Evolutionary conservation across 495 filamentous ascomycete genomes (phyloP).

Genomic region (Neurospora sp.): DNA sequence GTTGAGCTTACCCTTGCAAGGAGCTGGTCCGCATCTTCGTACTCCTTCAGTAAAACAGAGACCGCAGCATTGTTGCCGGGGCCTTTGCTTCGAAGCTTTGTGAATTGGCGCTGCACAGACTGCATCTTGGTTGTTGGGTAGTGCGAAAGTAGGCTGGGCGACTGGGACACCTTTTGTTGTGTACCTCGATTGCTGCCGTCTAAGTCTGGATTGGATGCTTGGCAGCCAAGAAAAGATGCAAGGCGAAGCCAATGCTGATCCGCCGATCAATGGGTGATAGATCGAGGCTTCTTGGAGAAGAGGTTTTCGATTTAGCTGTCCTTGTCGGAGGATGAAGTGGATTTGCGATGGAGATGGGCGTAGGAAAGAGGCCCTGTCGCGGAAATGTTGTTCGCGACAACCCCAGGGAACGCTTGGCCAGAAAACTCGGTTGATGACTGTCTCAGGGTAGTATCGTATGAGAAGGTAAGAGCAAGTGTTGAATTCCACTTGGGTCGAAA

Average conservation of each 20-base stretch:
- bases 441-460: neutral
- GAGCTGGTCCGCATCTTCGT: conserved; percentile 73
- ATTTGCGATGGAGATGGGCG: neutral
- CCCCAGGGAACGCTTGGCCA: neutral
- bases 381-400: neutral
- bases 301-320: neutral
- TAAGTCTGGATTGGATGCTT: neutral
- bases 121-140: conserved; percentile 49
- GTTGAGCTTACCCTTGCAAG: conserved; percentile 52
- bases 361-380: neutral
- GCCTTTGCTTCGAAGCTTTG: conserved; percentile 55
- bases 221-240: neutral
- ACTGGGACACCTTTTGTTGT: neutral
- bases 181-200: neutral
- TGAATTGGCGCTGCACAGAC: conserved; percentile 66
- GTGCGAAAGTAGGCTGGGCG: neutral
- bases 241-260: neutral
- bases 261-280: neutral
- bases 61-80: conserved; percentile 73
- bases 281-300: neutral
- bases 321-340: neutral
- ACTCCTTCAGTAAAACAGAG: conserved; percentile 66
- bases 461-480: neutral
- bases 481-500: neutral
- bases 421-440: neutral